These are phyloP conservation scores for Dentipellis fragilis DNA, from an alignment of 768 basidiomycete species.

Conservation along the genomic window DNA sequence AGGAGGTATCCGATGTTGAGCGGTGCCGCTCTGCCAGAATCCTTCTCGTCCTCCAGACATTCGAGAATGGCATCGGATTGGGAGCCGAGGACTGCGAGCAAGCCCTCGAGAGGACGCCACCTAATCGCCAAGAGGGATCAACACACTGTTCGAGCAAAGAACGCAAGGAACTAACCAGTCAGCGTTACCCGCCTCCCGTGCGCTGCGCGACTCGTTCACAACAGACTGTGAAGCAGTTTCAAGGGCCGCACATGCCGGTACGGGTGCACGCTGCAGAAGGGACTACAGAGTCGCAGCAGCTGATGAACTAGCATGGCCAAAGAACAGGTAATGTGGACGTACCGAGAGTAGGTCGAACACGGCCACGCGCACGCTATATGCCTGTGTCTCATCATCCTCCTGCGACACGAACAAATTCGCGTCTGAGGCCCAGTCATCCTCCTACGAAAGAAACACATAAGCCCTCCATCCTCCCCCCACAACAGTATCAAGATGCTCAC, in stretches of 20 bases:
- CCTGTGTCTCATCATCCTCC: slow-evolving; percentile 84
- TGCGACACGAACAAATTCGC: slow-evolving; percentile 90
- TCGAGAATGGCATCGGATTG: slow-evolving; percentile 71
- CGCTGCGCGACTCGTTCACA: slow-evolving; percentile 46
- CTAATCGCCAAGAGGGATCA: slow-evolving; percentile 26
- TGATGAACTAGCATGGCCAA: neutral
- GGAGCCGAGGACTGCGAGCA: slow-evolving; percentile 72
- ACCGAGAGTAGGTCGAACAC: slow-evolving; percentile 80
- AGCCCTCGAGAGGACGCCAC: slow-evolving; percentile 91
- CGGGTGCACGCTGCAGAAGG: slow-evolving; percentile 46
- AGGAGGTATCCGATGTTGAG: slow-evolving; percentile 77
- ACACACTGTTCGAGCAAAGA: neutral
- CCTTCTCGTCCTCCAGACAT: slow-evolving; percentile 65
- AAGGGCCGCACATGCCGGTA: slow-evolving; percentile 40
- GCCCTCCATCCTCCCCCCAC: neutral
- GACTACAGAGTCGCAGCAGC: slow-evolving; percentile 28
- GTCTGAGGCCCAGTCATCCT: slow-evolving; percentile 83
- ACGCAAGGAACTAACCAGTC: slow-evolving; percentile 46
- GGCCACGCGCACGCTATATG: slow-evolving; percentile 75
- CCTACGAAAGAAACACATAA: slow-evolving; percentile 33
- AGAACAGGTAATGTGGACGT: slow-evolving; percentile 8
- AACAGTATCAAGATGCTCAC: slow-evolving; percentile 31
- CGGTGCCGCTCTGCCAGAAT: slow-evolving; percentile 48
- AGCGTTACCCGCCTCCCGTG: slow-evolving; percentile 40
- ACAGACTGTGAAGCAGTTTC: slow-evolving; percentile 43